Evolutionary conservation across 805 yeast species (phyloP).

Genomic region (Nakazawaea populi): DNA sequence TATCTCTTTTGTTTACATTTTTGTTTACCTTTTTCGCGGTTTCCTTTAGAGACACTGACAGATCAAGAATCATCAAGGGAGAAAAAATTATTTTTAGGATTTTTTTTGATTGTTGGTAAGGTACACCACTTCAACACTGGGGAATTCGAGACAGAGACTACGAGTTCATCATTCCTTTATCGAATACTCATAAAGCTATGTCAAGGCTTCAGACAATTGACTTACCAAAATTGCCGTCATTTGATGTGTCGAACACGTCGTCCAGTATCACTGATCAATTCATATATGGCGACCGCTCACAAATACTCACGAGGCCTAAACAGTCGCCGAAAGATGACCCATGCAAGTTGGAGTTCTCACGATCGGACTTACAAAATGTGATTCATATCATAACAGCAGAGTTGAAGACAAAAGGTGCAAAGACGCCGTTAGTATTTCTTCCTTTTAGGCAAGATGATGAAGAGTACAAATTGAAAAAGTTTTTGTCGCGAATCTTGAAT

Average conservation of each 20-base stretch:
- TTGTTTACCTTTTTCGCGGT: background rate
- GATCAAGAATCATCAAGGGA: background rate
- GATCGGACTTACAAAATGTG: constrained; percentile 61
- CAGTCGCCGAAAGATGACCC: background rate
- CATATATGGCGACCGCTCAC: constrained; percentile 3
- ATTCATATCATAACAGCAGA: constrained; percentile 70
- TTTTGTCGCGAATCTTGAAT: constrained; percentile 56
- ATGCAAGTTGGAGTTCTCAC: constrained; percentile 39
- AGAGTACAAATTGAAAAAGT: constrained; percentile 51
- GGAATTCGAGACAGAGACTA: no score
- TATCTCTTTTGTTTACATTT: background rate
- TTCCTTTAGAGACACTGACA: background rate
- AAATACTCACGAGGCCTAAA: background rate
- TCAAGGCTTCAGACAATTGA: constrained; percentile 1
- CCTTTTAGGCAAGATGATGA: constrained; percentile 72
- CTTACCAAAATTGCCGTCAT: constrained; percentile 9
- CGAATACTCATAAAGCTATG: background rate
- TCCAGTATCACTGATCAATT: constrained; percentile 6
- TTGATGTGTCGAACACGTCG: constrained; percentile 7
- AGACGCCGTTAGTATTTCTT: constrained; percentile 66
- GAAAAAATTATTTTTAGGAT: background rate
- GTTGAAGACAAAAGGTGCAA: constrained; percentile 61
- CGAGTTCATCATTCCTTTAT: no score
- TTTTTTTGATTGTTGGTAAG: background rate
- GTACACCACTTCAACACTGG: background rate